Base-by-base conservation (phyloP, 371 early-diverging fungal species). In the Mucor lusitanicus region DNA sequence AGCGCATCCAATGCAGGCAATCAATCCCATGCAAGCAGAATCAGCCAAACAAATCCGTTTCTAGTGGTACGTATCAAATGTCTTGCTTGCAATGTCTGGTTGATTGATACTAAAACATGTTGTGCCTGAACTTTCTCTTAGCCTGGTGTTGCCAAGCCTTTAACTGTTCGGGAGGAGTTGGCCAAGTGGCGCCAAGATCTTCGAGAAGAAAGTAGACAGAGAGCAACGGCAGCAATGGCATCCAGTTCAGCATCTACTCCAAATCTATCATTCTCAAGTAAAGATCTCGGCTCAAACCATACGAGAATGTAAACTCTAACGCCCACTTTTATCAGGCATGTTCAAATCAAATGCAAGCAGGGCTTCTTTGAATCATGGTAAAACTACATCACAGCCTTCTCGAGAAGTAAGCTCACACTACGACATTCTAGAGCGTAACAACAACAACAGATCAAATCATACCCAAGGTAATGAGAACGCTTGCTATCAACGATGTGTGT, bases 111-210 rank as follows among this genome's bases (percentile, higher is more conserved):
- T n/a, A n/a, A n/a, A 56, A 13, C 19, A 30, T 56, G 8, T 40
- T 42, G 53, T 27, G 6, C 53, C 53, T 53, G 53, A 53, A 25
- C 37, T 35, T 35, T 27, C 27, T 53, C 11, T 53, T 25, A 53
- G 53, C 25, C 27, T 35, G 30, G 19, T 0, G 40, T 40, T 39
- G 37, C 64, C 63, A 67, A 63, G 62, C 64, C 68, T 55, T 64
- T 68, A 21, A 68, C 72, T 15, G 68, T 72, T 5, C 44, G 72
- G n/a, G 64, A 72, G 53, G 72, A 72, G 33, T 27, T 72, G 27
- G 65, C 64, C 32, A 64, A 68, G 39, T 72, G 72, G 72, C 72
- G 72, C 32, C 72, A 64, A 68, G 72, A 72, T 25, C 40, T 72
- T 25, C 37, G 30, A 53, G 21, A 35, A 23, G 61, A 72, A 53